Percentiles rank a stretch among this genome's conserved stretches.
Conservation (phyloP, 2,329 filamentous ascomycete species). For the Microcyclosporella mali region DNA sequence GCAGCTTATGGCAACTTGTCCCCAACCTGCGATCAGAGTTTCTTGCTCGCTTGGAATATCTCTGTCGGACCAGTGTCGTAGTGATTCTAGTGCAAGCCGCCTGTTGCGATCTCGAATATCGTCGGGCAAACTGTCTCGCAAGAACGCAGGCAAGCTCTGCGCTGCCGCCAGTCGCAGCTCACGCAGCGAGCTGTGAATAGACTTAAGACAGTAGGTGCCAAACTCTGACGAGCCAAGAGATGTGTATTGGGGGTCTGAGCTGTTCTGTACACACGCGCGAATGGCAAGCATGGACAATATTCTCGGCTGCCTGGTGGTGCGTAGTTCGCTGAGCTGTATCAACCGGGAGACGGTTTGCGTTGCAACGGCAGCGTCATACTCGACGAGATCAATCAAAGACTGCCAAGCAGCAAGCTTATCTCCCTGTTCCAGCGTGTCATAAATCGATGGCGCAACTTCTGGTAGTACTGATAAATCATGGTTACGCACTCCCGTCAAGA, state of each 20-base stretch:
- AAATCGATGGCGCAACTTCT: slow-evolving; percentile 15
- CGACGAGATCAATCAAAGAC: slow-evolving; percentile 18
- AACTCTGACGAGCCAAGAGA: slow-evolving; percentile 45
- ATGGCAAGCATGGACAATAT: slow-evolving; percentile 67
- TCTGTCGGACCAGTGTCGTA: slow-evolving; percentile 67
- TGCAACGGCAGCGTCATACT: slow-evolving; percentile 8
- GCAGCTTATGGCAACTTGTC: slow-evolving; percentile 69
- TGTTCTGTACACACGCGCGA: slow-evolving; percentile 63
- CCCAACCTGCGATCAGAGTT: slow-evolving; percentile 78
- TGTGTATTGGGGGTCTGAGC: slow-evolving; percentile 23
- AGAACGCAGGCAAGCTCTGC: slow-evolving; percentile 53
- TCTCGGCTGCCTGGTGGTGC: slow-evolving; percentile 53
- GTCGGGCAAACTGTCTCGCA: slow-evolving; percentile 45
- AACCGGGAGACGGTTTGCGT: slow-evolving; percentile 19
- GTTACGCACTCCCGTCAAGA: slow-evolving; percentile 17
- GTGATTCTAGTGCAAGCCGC: slow-evolving; percentile 60
- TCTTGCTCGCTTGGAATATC: slow-evolving; percentile 65
- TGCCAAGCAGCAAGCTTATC: slow-evolving; percentile 23
- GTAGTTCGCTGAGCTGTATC: slow-evolving; percentile 36
- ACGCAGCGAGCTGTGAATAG: slow-evolving; percentile 73
- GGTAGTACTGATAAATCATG: slow-evolving; percentile 16
- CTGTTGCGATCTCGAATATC: slow-evolving; percentile 58
- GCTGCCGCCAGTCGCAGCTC: slow-evolving; percentile 79
- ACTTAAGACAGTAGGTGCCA: slow-evolving; percentile 76
- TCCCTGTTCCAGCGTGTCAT: slow-evolving; percentile 15